Base-by-base conservation (phyloP, 2,329 filamentous ascomycete genomes). In the Trichoderma brevicompactum region DNA sequence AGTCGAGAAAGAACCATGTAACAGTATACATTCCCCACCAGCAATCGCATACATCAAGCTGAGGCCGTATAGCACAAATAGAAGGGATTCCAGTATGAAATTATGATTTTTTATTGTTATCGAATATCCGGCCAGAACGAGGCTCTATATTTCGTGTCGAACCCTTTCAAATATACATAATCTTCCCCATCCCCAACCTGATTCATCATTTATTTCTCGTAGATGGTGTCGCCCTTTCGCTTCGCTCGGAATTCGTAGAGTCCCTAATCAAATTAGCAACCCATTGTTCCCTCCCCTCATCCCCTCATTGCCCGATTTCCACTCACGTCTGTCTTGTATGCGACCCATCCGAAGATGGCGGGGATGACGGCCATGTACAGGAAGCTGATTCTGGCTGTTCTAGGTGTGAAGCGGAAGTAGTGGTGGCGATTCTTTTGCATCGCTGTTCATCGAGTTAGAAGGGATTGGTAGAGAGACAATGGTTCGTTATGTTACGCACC, bases 401-500 rank as follows among this genome's bases (percentile, higher is more conserved):
- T 85, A 60, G 88, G 86, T 41, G 91, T 98, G 92, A 92, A 98
- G 79, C 92, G 87, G 86, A 98, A 99, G 86, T 92, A 97, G 81
- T 92, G 92, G 86, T 94, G 90, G 70, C 95, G 90, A 82, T 92
- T 92, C 74, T 86, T 83, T 74, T 85, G 87, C 88, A 97, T 91
- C 77, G 90, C 94, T 97, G 74, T 72, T 66, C 41, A 66, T 52
- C 32, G 58, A 50, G 72, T 75, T 73, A 76, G 71, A 55, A 38
- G 41, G 40, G 55, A 59, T 23, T 19, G 40, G 8, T 38, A 44
- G 34, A 50, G 9, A 36, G 34, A 53, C 63, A 59, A 64, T 56
- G 62, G 65, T 50, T 67, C 12, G 53, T 28, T 67, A 71, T 71
- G 69, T 73, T 69, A 74, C 76, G 71, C 70, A 79, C 77, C 73